Percentiles rank a stretch among this genome's conserved stretches.
Evolutionary conservation across 306 rosid species (phyloP).

Genomic region (Prunus padus): DNA sequence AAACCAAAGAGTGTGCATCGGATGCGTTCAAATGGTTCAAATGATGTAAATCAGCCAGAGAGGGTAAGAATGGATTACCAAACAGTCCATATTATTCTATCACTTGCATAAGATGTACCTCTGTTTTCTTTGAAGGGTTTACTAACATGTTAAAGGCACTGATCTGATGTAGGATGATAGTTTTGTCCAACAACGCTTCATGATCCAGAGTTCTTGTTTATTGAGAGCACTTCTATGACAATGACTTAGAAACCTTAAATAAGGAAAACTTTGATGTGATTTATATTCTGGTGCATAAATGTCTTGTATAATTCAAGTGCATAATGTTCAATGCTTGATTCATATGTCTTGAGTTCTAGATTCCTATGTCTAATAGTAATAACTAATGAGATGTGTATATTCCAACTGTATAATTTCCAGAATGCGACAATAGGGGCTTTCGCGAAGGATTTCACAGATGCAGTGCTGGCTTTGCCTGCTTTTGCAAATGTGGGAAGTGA

Average conservation of each 20-base stretch:
- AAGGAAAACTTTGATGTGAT: neutral
- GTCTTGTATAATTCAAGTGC: neutral
- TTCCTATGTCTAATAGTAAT: neutral
- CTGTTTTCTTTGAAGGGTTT: neutral
- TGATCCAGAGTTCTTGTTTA: no score
- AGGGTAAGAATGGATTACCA: slow-evolving; percentile 39
- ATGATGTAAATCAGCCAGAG: slow-evolving; percentile 40
- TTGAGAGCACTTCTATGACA: neutral
- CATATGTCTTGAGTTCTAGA: neutral
- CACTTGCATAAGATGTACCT: slow-evolving; percentile 12
- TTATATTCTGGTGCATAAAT: neutral
- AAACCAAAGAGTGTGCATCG: slow-evolving; percentile 47
- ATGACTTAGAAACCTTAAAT: neutral
- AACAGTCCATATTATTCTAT: slow-evolving; percentile 15
- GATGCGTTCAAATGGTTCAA: slow-evolving; percentile 43
- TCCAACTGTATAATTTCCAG: neutral
- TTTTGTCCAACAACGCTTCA: neutral
- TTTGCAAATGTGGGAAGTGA: neutral
- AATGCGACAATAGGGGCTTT: neutral
- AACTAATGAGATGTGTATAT: neutral
- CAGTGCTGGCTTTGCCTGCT: neutral
- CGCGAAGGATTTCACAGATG: neutral
- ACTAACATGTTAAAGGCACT: neutral
- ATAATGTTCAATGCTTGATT: neutral
- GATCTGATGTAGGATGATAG: neutral